Evolutionary conservation across 2,329 filamentous ascomycete species (phyloP).

Genomic region (Fusarium acutatum): DNA sequence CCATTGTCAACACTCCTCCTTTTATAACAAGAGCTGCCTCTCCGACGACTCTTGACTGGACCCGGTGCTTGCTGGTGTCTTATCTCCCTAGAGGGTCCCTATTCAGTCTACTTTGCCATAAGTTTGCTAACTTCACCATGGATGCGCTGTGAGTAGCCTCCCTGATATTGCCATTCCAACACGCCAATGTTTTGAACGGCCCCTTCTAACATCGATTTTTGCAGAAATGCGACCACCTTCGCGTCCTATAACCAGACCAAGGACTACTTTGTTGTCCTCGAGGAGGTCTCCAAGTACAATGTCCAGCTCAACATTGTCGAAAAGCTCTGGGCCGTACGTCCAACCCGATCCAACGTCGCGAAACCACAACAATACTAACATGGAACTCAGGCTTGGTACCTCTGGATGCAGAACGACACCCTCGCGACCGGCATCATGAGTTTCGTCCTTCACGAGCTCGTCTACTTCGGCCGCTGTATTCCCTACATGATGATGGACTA

Average conservation of each 20-base stretch:
- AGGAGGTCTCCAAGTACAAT: conserved; percentile 76
- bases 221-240: conserved; percentile 63
- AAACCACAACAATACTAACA: conserved; percentile 28
- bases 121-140: conserved; percentile 24
- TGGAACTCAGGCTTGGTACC: conserved; percentile 80
- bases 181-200: conserved; percentile 16
- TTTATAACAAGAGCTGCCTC: conserved; percentile 23
- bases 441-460: conserved; percentile 90
- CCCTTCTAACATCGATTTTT: conserved; percentile 23
- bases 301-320: conserved; percentile 87
- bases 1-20: conserved; percentile 30
- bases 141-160: conserved; percentile 39
- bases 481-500: conserved; percentile 94
- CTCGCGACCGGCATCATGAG: conserved; percentile 98
- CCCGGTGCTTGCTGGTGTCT: conserved; percentile 33
- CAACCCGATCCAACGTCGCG: conserved; percentile 5
- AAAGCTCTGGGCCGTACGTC: conserved; percentile 83
- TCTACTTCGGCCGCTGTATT: conserved; percentile 92
- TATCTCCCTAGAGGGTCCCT: conserved; percentile 3
- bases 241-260: conserved; percentile 58
- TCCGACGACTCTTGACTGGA: conserved; percentile 33
- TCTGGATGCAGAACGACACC: conserved; percentile 97
- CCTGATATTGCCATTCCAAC: conserved; percentile 21
- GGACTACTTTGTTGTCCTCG: conserved; percentile 66
- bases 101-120: conserved; percentile 16